Conservation (phyloP, 768 basidiomycete genomes). For the Butyriboletus loyo region DNA sequence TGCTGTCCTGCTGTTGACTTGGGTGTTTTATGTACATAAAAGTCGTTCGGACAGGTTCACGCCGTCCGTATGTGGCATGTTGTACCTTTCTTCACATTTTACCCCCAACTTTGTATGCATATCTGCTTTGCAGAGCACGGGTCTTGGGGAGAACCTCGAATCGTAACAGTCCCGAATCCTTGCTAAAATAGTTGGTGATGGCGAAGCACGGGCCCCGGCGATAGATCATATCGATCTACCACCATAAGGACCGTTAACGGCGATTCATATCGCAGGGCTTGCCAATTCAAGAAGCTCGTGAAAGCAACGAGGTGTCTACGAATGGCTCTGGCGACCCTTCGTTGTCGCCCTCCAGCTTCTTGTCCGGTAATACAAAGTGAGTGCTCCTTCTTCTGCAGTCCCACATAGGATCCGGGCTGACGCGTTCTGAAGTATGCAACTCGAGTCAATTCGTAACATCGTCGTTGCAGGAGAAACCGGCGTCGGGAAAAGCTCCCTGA, state of each 20-base stretch:
- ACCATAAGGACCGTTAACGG: neutral
- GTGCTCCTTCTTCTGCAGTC: neutral
- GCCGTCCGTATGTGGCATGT: neutral
- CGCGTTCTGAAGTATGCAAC: slow-evolving; percentile 1
- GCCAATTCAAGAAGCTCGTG: slow-evolving; percentile 24
- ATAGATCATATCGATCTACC: slow-evolving; percentile 21
- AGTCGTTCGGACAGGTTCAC: neutral
- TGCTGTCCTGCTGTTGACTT: neutral
- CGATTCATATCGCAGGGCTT: slow-evolving; percentile 11
- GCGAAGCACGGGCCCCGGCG: slow-evolving; percentile 1
- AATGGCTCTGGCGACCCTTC: slow-evolving; percentile 10
- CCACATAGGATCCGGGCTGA: slow-evolving; percentile 4
- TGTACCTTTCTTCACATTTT: neutral
- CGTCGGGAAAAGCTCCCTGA: slow-evolving; percentile 30
- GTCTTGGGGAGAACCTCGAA: neutral
- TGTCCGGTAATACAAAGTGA: slow-evolving; percentile 2
- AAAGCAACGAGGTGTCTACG: slow-evolving; percentile 21
- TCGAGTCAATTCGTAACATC: slow-evolving; percentile 25
- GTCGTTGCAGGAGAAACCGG: slow-evolving; percentile 29
- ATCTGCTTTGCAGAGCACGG: neutral
- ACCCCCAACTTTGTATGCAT: neutral
- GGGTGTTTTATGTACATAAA: too few species aligned
- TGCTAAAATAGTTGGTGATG: slow-evolving; percentile 2
- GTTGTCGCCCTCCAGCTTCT: slow-evolving; percentile 1
- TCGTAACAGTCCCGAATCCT: neutral